Evolutionary conservation across 2,329 filamentous ascomycete species (phyloP).

Genomic region (Intubia oerlemansii): DNA sequence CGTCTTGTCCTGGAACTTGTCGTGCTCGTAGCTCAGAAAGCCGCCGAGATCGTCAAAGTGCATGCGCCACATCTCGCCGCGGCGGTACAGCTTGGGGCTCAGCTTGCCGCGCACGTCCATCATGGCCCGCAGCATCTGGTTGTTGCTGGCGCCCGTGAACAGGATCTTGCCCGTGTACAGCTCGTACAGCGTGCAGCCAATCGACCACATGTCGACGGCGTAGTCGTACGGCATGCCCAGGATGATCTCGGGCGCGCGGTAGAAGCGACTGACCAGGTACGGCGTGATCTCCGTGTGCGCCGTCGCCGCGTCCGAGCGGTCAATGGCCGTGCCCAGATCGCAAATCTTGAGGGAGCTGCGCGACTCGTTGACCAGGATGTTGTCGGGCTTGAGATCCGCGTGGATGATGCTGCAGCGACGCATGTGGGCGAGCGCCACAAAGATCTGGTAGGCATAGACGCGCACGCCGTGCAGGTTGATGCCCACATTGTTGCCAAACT

Average conservation of each 20-base stretch:
- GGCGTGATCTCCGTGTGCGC: conserved; percentile 68
- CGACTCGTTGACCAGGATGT: conserved; percentile 75
- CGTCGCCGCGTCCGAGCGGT: conserved; percentile 56
- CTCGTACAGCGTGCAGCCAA: conserved; percentile 92
- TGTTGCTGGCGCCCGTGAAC: conserved; percentile 88
- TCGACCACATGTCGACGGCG: conserved; percentile 91
- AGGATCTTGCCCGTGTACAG: conserved; percentile 94
- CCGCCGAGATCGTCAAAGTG: conserved; percentile 75
- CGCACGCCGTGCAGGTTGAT: conserved; percentile 77
- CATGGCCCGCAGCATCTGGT: conserved; percentile 91
- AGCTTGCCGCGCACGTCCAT: conserved; percentile 93
- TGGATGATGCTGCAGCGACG: conserved; percentile 87
- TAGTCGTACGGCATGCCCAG: conserved; percentile 92
- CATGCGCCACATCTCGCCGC: conserved; percentile 50
- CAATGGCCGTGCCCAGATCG: conserved; percentile 88
- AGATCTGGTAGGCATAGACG: conserved; percentile 84
- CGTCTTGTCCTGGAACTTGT: conserved; percentile 50
- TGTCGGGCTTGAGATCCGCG: conserved; percentile 93
- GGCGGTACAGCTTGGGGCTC: conserved; percentile 70
- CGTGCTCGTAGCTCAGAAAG: conserved; percentile 67
- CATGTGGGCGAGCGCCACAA: conserved; percentile 69
- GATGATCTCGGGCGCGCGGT: conserved; percentile 91
- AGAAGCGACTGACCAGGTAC: conserved; percentile 92
- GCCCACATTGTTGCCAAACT: conserved; percentile 85
- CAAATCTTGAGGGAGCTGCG: conserved; percentile 82